phyloP scores from a whole-genome alignment of 1,284 basidiomycete genomes.

The Mycena sp. region DNA sequence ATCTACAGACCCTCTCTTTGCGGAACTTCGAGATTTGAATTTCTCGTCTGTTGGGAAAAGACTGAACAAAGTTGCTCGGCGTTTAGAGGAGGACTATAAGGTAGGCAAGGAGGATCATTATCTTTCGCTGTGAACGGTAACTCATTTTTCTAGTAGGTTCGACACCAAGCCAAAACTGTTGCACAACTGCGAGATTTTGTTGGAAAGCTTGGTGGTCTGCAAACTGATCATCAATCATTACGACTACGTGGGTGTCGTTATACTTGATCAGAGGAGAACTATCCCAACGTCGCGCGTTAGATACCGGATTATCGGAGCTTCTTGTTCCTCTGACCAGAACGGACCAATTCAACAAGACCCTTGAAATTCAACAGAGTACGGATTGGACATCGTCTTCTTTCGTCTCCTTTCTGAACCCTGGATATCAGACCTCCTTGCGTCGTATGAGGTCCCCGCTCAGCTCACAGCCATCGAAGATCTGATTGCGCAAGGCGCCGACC shows the following conservation, averaged over 20 bases:
- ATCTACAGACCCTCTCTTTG: constrained; percentile 83
- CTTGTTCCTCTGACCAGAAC: constrained; percentile 86
- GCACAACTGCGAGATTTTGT: constrained; percentile 96
- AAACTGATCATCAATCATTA: constrained; percentile 90
- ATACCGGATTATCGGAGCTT: constrained; percentile 94
- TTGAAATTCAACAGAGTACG: constrained; percentile 97
- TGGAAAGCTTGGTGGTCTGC: constrained; percentile 90
- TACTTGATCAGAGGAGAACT: not conserved
- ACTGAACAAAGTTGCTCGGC: constrained; percentile 84
- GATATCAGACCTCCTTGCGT: constrained; percentile 86
- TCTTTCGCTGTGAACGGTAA: not conserved
- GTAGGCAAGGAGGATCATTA: constrained; percentile 52
- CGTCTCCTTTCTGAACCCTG: not conserved
- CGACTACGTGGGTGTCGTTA: constrained; percentile 72
- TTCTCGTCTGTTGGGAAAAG: constrained; percentile 92
- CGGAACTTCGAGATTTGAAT: constrained; percentile 90
- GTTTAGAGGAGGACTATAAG: constrained; percentile 93
- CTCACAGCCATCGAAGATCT: constrained; percentile 87
- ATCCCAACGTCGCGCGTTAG: constrained; percentile 50
- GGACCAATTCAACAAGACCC: constrained; percentile 90
- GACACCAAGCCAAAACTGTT: constrained; percentile 89
- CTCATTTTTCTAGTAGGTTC: constrained; percentile 53
- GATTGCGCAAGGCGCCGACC: constrained; percentile 84
- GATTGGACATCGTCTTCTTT: constrained; percentile 2
- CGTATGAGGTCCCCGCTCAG: constrained; percentile 84